Percentiles rank a stretch among this genome's conserved stretches.
phyloP scores from a whole-genome alignment of 106 monocot species.

The Hemerocallis citrina region DNA sequence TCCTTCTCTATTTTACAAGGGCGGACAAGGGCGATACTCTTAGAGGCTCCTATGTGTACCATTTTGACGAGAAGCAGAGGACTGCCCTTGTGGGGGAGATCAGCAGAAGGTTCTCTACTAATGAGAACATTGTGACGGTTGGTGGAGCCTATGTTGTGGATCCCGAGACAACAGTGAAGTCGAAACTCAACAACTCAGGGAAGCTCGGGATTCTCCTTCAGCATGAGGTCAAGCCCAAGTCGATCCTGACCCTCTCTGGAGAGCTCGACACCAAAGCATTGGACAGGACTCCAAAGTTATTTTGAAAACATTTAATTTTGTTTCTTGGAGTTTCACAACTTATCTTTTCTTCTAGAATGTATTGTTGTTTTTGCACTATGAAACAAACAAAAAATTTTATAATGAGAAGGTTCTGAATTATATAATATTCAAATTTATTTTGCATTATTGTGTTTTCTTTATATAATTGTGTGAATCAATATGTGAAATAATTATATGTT shows the following conservation, averaged over 20 bases:
- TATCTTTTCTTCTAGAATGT: too few species aligned
- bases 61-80: conserved; percentile 67
- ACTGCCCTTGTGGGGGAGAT: conserved; percentile 58
- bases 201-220: conserved; percentile 75
- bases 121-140: conserved; percentile 72
- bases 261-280: conserved; percentile 89
- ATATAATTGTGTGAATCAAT: too few species aligned
- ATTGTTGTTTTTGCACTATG: too few species aligned
- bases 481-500: too few species aligned
- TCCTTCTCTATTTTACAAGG: conserved; percentile 22
- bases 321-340: too few species aligned
- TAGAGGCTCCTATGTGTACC: conserved; percentile 58
- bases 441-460: too few species aligned
- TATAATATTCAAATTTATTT: too few species aligned
- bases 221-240: conserved; percentile 75
- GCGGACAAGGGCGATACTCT: conserved; percentile 82
- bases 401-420: too few species aligned
- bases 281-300: conserved; percentile 80
- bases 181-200: conserved; percentile 82
- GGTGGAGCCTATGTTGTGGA: conserved; percentile 59
- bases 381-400: too few species aligned
- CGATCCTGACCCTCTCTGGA: conserved; percentile 68
- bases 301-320: too few species aligned
- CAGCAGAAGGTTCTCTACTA: conserved; percentile 72
- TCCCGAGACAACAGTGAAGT: conserved; percentile 61